phyloP scores from a whole-genome alignment of 192 early-diverging fungal species.

The Coemansia sp. region DNA sequence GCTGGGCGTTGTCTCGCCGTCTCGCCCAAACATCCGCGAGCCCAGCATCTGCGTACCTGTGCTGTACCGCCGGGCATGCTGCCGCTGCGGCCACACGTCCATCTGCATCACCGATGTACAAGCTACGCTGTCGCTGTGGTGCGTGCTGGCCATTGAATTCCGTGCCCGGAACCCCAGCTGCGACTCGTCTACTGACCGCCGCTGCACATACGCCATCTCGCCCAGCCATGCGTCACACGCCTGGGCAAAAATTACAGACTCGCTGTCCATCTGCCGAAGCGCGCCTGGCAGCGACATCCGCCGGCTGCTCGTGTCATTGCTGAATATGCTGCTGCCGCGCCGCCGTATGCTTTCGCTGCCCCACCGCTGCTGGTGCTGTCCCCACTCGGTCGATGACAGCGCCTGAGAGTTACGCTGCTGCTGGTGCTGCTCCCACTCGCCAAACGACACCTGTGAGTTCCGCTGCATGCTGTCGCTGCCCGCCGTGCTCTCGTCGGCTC shows the following conservation, averaged over 20 bases:
- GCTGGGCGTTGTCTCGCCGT: slow-evolving; percentile 1
- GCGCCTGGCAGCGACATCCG: slow-evolving; percentile 14
- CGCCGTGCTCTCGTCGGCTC: slow-evolving; percentile 8
- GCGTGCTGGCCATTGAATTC: slow-evolving; percentile 13
- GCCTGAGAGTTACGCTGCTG: not conserved
- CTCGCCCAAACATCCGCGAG: not conserved
- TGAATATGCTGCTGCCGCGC: slow-evolving; percentile 17
- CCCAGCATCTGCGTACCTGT: slow-evolving; percentile 13
- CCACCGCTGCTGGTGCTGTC: slow-evolving; percentile 1
- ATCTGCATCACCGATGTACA: not conserved
- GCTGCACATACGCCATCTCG: slow-evolving; percentile 6
- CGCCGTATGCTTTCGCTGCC: slow-evolving; percentile 1
- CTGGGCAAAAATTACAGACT: not conserved
- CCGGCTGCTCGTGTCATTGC: slow-evolving; percentile 12
- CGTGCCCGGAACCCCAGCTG: slow-evolving; percentile 18
- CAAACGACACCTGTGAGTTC: slow-evolving; percentile 2
- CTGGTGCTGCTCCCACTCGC: slow-evolving; percentile 2
- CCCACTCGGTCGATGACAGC: slow-evolving; percentile 2
- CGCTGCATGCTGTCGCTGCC: slow-evolving; percentile 12
- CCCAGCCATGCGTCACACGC: slow-evolving; percentile 13
- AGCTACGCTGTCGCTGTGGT: slow-evolving; percentile 8
- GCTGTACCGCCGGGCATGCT: slow-evolving; percentile 14
- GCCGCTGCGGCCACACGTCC: not conserved
- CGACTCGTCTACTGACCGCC: slow-evolving; percentile 14
- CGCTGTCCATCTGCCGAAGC: not conserved